Evolutionary conservation across 371 early-diverging fungal genomes (phyloP).

Genomic region (Mortierella sp.): DNA sequence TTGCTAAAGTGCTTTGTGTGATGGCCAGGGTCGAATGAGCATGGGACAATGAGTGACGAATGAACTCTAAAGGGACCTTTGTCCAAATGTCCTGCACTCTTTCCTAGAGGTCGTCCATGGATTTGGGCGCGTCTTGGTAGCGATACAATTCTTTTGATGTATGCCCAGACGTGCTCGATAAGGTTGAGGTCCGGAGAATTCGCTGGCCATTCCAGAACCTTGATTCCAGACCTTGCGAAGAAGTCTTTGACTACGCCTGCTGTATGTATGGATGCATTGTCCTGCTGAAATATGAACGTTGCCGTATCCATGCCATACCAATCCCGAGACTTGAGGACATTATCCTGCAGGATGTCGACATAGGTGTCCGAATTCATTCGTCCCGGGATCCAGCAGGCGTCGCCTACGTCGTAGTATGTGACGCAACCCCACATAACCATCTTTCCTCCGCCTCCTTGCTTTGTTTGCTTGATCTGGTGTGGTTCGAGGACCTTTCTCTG

Average conservation of each 20-base stretch:
- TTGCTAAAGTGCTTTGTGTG: too few species aligned
- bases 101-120: background rate
- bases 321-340: slow-evolving; percentile 6
- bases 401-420: slow-evolving; percentile 21
- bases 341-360: background rate
- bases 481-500: background rate
- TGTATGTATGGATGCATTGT: background rate
- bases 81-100: background rate
- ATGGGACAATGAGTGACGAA: too few species aligned
- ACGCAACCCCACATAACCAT: slow-evolving; percentile 40
- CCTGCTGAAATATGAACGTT: slow-evolving; percentile 9
- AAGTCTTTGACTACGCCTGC: background rate
- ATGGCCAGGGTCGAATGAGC: too few species aligned
- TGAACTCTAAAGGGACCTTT: background rate
- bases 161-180: slow-evolving; percentile 1
- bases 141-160: background rate
- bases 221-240: background rate
- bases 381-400: slow-evolving; percentile 21
- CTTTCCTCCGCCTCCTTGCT: slow-evolving; percentile 27
- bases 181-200: background rate
- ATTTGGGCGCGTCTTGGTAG: background rate
- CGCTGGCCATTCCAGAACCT: background rate
- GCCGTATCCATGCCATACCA: slow-evolving; percentile 6
- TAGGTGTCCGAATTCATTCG: slow-evolving; percentile 23
- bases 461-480: slow-evolving; percentile 4